These are phyloP conservation scores for Entomophthora muscae DNA, from an alignment of 371 early-diverging fungal genomes.

Conservation along the genomic window DNA sequence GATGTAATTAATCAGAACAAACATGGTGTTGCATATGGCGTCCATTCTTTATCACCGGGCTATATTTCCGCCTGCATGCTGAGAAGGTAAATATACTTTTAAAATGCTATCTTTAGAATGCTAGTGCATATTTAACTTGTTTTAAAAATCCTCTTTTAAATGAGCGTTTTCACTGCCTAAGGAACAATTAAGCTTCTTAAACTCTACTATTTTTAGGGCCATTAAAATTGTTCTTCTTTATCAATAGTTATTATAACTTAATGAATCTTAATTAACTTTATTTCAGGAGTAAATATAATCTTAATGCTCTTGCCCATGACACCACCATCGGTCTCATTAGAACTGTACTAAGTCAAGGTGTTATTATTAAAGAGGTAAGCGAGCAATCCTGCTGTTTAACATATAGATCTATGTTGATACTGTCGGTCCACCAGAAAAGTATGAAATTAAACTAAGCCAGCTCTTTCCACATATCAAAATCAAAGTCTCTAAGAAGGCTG, in stretches of 20 bases:
- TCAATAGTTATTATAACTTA: too few relatives aligned
- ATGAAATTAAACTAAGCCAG: slow-evolving; percentile 52
- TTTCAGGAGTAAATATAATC: slow-evolving; percentile 60
- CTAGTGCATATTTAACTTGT: too few relatives aligned
- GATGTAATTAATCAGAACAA: slow-evolving; percentile 27
- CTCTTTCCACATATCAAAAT: slow-evolving; percentile 60
- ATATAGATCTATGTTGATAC: slow-evolving; percentile 88
- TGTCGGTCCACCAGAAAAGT: slow-evolving; percentile 82
- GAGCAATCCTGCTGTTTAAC: slow-evolving; percentile 2
- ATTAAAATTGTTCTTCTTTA: too few relatives aligned
- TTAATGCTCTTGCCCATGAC: slow-evolving; percentile 90
- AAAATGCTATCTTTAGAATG: slow-evolving; percentile 11
- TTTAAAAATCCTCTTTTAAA: too few relatives aligned
- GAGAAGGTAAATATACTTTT: slow-evolving; percentile 21
- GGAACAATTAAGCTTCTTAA: too few relatives aligned
- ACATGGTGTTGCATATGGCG: slow-evolving; percentile 72
- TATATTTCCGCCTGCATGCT: slow-evolving; percentile 85
- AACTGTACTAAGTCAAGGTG: slow-evolving; percentile 34
- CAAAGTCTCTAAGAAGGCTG: slow-evolving; percentile 91
- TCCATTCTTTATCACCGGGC: slow-evolving; percentile 62
- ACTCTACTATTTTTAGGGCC: too few relatives aligned
- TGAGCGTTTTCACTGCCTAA: too few relatives aligned
- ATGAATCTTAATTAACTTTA: too few relatives aligned
- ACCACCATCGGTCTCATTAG: slow-evolving; percentile 75
- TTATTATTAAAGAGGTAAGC: slow-evolving; percentile 51